A percentile compares a stretch with the other conserved stretches of the same genome.
These are phyloP conservation scores for Lipomyces yamadae DNA, from an alignment of 805 yeast species.

Conservation along the genomic window DNA sequence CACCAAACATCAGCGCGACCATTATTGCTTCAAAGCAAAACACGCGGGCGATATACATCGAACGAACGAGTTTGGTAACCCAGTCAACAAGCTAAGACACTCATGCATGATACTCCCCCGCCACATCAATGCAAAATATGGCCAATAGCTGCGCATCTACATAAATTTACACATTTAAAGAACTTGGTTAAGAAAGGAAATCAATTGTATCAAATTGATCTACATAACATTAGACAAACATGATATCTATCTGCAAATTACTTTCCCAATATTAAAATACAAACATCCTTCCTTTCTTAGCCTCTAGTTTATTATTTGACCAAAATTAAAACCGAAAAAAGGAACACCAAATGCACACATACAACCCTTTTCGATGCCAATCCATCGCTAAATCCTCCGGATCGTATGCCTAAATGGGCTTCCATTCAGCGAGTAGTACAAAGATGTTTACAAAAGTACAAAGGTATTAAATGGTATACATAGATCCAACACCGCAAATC, in stretches of 20 bases:
- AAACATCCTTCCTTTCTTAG: not conserved
- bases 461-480: constrained; percentile 3
- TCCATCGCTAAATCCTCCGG: not conserved
- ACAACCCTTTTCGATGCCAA: not conserved
- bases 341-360: not conserved
- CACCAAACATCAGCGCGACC: too few species aligned
- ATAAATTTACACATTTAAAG: too few species aligned
- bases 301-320: not conserved
- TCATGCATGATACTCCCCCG: not conserved
- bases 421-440: not conserved
- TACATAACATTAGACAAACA: not conserved
- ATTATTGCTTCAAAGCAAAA: too few species aligned
- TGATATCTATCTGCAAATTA: not conserved
- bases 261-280: not conserved
- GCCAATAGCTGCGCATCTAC: too few species aligned
- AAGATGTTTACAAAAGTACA: not conserved
- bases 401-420: not conserved
- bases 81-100: too few species aligned
- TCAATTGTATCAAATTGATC: constrained; percentile 3
- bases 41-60: too few species aligned
- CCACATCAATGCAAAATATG: not conserved
- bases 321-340: not conserved
- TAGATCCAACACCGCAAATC: not conserved
- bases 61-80: too few species aligned
- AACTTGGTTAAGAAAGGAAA: not conserved